phyloP scores from a whole-genome alignment of 2,329 filamentous ascomycete species.

The Verticillium zaregamsianum region DNA sequence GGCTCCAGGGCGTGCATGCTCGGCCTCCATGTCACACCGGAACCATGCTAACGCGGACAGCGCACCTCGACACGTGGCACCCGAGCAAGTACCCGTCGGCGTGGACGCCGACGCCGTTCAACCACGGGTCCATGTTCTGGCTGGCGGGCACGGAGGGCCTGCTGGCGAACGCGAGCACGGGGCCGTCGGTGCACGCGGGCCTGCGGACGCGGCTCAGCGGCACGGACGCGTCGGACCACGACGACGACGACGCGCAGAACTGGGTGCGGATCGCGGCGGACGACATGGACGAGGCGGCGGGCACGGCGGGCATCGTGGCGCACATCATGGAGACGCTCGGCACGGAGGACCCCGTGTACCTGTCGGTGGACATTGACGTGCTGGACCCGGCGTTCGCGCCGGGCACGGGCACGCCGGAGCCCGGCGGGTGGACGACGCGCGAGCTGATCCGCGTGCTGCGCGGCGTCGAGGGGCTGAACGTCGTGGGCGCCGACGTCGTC shows the following conservation, averaged over 20 bases:
- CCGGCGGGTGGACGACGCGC: conserved; percentile 85
- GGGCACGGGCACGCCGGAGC: conserved; percentile 83
- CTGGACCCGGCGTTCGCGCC: conserved; percentile 43
- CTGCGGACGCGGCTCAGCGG: conserved; percentile 72
- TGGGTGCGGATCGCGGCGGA: conserved; percentile 79
- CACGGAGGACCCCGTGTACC: conserved; percentile 71
- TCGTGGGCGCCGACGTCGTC: conserved; percentile 87
- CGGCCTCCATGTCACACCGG: background rate
- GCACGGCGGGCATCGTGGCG: conserved; percentile 64
- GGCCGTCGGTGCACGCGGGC: conserved; percentile 76
- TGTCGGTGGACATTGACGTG: conserved; percentile 49
- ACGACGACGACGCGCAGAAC: conserved; percentile 69
- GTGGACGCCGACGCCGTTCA: conserved; percentile 72
- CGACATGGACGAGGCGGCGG: conserved; percentile 84
- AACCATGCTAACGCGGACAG: conserved; percentile 20
- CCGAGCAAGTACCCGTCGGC: conserved; percentile 73
- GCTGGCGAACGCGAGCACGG: conserved; percentile 64
- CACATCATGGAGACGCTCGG: conserved; percentile 70
- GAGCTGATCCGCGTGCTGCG: conserved; percentile 81
- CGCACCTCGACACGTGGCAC: conserved; percentile 82
- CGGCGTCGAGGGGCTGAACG: conserved; percentile 75
- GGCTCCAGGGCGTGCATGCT: too few relatives aligned
- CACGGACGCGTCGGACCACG: conserved; percentile 61
- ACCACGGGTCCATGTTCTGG: conserved; percentile 91
- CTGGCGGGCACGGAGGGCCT: conserved; percentile 77